These are phyloP conservation scores for Phytophthora hibernalis DNA, from an alignment of 352 stramenopile genomes.

Conservation along the genomic window DNA sequence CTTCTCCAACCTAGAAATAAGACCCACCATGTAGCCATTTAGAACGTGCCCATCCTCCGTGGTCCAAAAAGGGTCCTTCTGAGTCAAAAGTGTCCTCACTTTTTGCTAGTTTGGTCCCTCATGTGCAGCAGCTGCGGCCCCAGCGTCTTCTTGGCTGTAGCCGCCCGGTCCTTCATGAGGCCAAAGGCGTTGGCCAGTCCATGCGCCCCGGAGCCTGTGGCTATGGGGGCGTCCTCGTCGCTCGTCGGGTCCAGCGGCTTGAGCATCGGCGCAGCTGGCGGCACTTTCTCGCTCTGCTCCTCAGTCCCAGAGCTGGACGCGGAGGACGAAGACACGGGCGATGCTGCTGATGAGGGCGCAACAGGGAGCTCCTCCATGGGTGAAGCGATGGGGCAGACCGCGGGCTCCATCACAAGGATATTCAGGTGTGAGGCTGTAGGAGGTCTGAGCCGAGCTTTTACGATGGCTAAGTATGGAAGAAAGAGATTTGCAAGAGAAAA, in stretches of 20 bases:
- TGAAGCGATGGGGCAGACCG: not conserved
- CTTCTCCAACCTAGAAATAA: slow-evolving; percentile 56
- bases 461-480: slow-evolving; percentile 19
- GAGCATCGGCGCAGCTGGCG: slow-evolving; percentile 17
- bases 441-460: slow-evolving; percentile 26
- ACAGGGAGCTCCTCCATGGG: not conserved
- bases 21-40: slow-evolving; percentile 17
- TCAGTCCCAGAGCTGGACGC: slow-evolving; percentile 45
- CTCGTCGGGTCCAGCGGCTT: slow-evolving; percentile 35
- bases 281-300: slow-evolving; percentile 34
- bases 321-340: slow-evolving; percentile 31
- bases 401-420: slow-evolving; percentile 18
- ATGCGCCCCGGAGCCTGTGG: slow-evolving; percentile 12
- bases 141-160: slow-evolving; percentile 62
- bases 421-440: not conserved
- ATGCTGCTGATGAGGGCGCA: slow-evolving; percentile 9
- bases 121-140: slow-evolving; percentile 60
- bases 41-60: slow-evolving; percentile 10
- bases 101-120: slow-evolving; percentile 62
- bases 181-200: slow-evolving; percentile 45
- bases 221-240: slow-evolving; percentile 30
- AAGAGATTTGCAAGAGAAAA: slow-evolving; percentile 26
- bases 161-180: slow-evolving; percentile 60
- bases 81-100: slow-evolving; percentile 14
- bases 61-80: slow-evolving; percentile 1